Evolutionary conservation across 345 rosid genomes (phyloP).

Genomic region (Corchorus olitorius): DNA sequence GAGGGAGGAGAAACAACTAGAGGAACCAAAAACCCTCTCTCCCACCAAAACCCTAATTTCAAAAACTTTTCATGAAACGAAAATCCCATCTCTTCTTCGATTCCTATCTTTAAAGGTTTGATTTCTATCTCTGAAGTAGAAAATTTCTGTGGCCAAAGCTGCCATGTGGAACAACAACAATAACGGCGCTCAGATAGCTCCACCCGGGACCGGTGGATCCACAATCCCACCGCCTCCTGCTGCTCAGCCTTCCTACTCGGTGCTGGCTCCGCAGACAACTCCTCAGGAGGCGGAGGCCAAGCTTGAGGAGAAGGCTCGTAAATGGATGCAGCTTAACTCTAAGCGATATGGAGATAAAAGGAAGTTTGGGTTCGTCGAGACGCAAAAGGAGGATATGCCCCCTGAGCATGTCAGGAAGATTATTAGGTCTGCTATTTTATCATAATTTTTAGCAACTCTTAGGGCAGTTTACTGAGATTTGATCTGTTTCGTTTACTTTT

Average conservation of each 20-base stretch:
- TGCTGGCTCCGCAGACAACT: constrained; percentile 51
- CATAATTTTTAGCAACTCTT: not conserved
- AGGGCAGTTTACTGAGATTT: not conserved
- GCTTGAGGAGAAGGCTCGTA: constrained; percentile 95
- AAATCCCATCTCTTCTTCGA: not conserved
- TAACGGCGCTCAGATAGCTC: constrained; percentile 48
- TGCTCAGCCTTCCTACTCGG: constrained; percentile 88
- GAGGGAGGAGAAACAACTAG: constrained; percentile 2
- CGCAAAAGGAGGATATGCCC: constrained; percentile 99
- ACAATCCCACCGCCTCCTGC: constrained; percentile 72
- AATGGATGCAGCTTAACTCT: constrained; percentile 97
- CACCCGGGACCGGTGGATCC: constrained; percentile 87
- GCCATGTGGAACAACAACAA: constrained; percentile 36
- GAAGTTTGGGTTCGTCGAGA: constrained; percentile 81
- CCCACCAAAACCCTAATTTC: constrained; percentile 9
- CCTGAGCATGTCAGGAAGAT: constrained; percentile 99
- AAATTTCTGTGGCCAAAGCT: not conserved
- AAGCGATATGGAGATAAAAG: constrained; percentile 67
- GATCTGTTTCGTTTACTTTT: not conserved
- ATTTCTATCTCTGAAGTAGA: not conserved
- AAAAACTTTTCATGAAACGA: not conserved
- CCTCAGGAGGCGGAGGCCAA: constrained; percentile 73
- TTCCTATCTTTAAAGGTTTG: not conserved
- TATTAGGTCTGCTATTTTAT: constrained; percentile 52
- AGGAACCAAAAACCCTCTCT: not conserved